Evolutionary conservation across 2,329 filamentous ascomycete species (phyloP), one percentile per base, ranked within the genome.

Genomic region (Colletotrichum magnum): DNA sequence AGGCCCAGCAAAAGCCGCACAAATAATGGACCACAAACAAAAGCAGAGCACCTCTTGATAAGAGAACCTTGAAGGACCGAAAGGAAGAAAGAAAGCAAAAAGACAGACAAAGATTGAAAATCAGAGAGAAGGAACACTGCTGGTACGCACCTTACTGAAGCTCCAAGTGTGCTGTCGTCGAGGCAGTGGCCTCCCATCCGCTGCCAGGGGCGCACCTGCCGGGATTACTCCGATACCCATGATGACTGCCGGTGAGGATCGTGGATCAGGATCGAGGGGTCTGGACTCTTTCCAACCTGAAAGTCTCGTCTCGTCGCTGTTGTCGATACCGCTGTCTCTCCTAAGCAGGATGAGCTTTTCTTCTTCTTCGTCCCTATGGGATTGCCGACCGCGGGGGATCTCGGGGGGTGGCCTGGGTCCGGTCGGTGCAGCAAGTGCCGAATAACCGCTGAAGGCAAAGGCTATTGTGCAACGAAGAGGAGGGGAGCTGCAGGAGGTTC

Each of bases 101-200:
- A 36, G 32, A 36, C 21, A 24, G 21, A 24, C 2, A 24, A 24
- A 24, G 21, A 4, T 2, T 21, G 32, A 36, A 6, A 36, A 2
- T 21, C 21, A 3, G 32, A 36, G 32, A 21, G 15, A 64, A 58
- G 39, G 51, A 36, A 52, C 26, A 24, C 18, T 18, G 10, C 5
- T 56, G 9, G 15, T 32, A 69, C 77, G 75, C 71, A 82, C 79
- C 78, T 78, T 80, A 74, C 81, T 81, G 64, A 83, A 81, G 72
- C 75, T 82, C 77, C 79, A 83, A 13, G 81, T 84, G 58, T 83
- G 80, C 61, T 74, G 76, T 58, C 78, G 74, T 60, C 75, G 69
- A 70, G 79, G 74, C 51, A 56, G 61, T 39, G 47, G 56, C 57
- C 61, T 69, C 4, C 50, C 63, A 16, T 67, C 67, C 16, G 59